Conservation (phyloP, 345 rosid species). For the Gossypium longicalyx region DNA sequence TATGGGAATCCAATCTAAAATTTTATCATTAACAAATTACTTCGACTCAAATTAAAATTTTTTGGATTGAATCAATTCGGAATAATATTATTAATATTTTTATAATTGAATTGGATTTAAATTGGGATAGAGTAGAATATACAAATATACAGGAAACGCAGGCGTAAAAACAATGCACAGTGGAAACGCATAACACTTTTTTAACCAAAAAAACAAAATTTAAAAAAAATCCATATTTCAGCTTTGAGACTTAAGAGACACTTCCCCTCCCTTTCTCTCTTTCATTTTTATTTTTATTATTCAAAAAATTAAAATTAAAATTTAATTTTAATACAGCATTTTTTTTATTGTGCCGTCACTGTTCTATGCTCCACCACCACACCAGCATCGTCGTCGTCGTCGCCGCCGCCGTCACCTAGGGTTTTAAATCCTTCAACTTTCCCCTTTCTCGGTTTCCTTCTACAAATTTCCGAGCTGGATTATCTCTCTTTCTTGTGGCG, state of each 20-base stretch:
- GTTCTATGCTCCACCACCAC: constrained; percentile 32
- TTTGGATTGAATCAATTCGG: no score
- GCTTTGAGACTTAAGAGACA: background rate
- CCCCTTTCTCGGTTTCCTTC: constrained; percentile 11
- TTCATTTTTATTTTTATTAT: background rate
- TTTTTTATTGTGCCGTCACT: constrained; percentile 37
- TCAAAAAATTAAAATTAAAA: background rate
- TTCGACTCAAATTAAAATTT: no score
- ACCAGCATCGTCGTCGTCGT: constrained; percentile 13
- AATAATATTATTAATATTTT: no score
- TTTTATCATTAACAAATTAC: no score
- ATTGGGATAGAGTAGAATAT: no score
- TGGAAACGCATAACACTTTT: background rate
- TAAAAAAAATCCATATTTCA: background rate
- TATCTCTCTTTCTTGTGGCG: constrained; percentile 46
- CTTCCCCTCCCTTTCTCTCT: background rate
- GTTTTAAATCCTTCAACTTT: background rate
- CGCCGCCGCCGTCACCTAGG: constrained; percentile 12
- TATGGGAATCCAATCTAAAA: no score
- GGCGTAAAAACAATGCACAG: background rate
- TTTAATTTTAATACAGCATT: background rate
- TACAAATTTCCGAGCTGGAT: constrained; percentile 65
- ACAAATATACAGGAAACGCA: background rate
- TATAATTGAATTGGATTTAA: no score
- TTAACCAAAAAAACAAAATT: background rate